Evolutionary conservation across 1,284 basidiomycete species (phyloP), one percentile per base, ranked within the genome.

Genomic region (Fomes fomentarius): DNA sequence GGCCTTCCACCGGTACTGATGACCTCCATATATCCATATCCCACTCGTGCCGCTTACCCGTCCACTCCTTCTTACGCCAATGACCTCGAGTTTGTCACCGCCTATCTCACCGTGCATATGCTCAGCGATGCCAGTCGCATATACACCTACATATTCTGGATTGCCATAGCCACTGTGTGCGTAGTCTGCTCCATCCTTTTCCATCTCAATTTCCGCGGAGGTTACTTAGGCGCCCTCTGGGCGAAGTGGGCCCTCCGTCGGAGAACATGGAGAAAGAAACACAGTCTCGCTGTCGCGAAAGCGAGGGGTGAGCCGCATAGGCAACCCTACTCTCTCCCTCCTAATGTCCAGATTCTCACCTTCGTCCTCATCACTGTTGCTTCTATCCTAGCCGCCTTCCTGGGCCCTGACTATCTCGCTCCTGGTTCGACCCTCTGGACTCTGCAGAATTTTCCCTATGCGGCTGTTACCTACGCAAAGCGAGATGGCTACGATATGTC

Each of bases 371-470:
- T 90, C 24, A 65, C 76, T 31, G 58, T 78, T 50, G 65, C 74
- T 4, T 71, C 80, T 6, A 60, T 83, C 25, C 64, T 76, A 7
- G 73, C 87, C 39, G 74, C 75, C 12, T 76, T 89, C 52, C 71
- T 85, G 15, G 92, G 92, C 11, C 82, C 87, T 10, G 91, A 94
- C 71, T 91, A 93, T 66, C 78, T 93, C 62, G 75, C 79, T 0
- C 89, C 91, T 0, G 67, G 69, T 12, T 71, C 77, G 2, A 73
- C 70, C 21, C 65, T 82, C 4, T 85, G 81, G 73, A 65, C 60
- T 25, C 47, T 66, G 15, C 38, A 55, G 10, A 52, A 61, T 22
- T 57, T 47, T 24, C 56, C 59, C 28, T 55, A 30, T 17, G 47
- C 50, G 35, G 60, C 63, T 66, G 79, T 64, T 52, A 71, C 60